These are phyloP conservation scores for Musa itinerans DNA, from an alignment of 176 grass and related monocot species.

Conservation along the genomic window DNA sequence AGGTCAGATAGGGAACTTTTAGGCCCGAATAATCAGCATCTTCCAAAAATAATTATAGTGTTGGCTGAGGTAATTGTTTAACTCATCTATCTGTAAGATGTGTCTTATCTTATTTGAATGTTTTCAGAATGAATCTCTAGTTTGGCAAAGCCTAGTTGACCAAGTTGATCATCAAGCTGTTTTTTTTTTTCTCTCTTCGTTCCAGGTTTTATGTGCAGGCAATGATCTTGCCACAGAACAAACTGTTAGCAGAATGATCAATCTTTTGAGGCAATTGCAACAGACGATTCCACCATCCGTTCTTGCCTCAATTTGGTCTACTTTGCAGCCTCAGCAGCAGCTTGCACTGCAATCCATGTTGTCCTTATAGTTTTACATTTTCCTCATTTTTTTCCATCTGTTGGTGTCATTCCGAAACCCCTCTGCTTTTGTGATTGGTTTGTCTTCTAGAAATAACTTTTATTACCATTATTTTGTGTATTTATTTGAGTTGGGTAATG, in stretches of 20 bases:
- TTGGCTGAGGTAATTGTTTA: constrained; percentile 69
- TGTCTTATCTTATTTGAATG: background rate
- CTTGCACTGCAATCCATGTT: constrained; percentile 74
- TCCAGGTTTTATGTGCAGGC: constrained; percentile 57
- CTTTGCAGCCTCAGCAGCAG: constrained; percentile 79
- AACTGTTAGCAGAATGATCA: constrained; percentile 54
- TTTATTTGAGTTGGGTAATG: background rate
- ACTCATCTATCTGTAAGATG: background rate
- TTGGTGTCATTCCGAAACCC: background rate
- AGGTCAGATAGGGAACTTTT: constrained; percentile 79
- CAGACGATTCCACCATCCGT: constrained; percentile 78
- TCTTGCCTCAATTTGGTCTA: constrained; percentile 64
- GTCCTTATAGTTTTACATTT: constrained; percentile 31
- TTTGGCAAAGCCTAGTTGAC: background rate
- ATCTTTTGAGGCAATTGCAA: constrained; percentile 62
- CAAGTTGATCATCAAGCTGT: background rate
- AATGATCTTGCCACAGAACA: constrained; percentile 77
- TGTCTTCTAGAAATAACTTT: background rate
- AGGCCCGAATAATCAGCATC: constrained; percentile 66
- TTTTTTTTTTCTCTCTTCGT: background rate
- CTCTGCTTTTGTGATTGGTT: background rate
- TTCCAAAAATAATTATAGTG: constrained; percentile 75
- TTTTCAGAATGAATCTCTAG: background rate
- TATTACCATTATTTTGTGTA: constrained; percentile 2
- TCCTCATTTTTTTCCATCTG: background rate